phyloP scores from a whole-genome alignment of 441 rosid genomes.

The Populus hybrid region DNA sequence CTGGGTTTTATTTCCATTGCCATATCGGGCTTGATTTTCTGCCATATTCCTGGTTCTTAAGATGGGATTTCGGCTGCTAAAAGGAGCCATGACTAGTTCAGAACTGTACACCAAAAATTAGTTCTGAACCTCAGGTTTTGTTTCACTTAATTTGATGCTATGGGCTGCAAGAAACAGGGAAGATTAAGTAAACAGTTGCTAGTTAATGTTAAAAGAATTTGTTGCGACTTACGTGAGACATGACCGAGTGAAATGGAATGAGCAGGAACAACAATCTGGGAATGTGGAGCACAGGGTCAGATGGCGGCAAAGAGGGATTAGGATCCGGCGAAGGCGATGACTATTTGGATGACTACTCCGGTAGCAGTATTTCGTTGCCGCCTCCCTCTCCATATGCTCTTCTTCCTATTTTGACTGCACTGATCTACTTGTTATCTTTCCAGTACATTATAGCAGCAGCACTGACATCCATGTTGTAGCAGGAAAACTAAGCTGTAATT shows the following conservation, averaged over 20 bases:
- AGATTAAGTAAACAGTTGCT: neutral
- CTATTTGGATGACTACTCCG: slow-evolving; percentile 47
- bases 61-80: too few relatives aligned
- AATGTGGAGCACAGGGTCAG: slow-evolving; percentile 66
- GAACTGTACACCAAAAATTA: neutral
- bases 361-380: slow-evolving; percentile 21
- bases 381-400: slow-evolving; percentile 15
- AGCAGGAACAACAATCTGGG: slow-evolving; percentile 73
- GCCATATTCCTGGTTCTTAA: neutral
- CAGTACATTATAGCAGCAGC: neutral
- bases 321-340: slow-evolving; percentile 34
- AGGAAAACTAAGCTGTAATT: slow-evolving; percentile 2
- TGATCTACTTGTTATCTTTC: slow-evolving; percentile 28
- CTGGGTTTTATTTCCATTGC: neutral
- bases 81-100: neutral
- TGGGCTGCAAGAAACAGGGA: neutral
- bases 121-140: too few relatives aligned
- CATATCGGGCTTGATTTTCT: neutral
- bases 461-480: slow-evolving; percentile 37
- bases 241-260: neutral
- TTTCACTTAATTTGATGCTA: too few relatives aligned
- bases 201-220: neutral
- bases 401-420: slow-evolving; percentile 19
- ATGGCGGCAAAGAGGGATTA: slow-evolving; percentile 28
- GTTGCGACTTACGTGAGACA: neutral